Percentiles rank a stretch among this genome's conserved stretches.
Conservation (phyloP, 495 filamentous ascomycete species). For the Parathielavia hyrcaniae region DNA sequence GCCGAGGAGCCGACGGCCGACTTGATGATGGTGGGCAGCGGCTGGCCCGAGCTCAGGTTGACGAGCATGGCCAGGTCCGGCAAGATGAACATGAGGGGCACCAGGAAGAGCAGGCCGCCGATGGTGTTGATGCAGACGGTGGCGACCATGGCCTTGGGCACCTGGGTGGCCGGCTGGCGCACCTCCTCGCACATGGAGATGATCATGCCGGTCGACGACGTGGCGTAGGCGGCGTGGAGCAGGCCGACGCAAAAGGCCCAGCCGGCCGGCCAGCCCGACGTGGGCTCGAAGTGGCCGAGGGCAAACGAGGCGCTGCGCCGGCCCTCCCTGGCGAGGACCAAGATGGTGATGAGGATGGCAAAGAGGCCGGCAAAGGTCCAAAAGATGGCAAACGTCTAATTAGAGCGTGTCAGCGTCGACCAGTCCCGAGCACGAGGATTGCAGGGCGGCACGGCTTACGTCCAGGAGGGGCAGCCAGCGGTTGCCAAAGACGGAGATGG, state of each 20-base stretch:
- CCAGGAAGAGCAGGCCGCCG: constrained; percentile 45
- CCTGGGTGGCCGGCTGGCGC: constrained; percentile 41
- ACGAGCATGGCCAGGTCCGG: constrained; percentile 43
- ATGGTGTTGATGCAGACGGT: constrained; percentile 45
- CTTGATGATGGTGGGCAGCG: constrained; percentile 43
- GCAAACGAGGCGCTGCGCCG: constrained; percentile 38
- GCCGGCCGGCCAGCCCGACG: constrained; percentile 45
- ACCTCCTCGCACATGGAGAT: constrained; percentile 51
- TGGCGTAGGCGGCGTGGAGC: constrained; percentile 46
- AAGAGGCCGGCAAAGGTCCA: constrained; percentile 47
- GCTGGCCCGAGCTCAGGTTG: constrained; percentile 36
- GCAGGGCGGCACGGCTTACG: constrained; percentile 27
- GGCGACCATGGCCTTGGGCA: constrained; percentile 48
- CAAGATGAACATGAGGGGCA: constrained; percentile 47
- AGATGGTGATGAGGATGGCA: constrained; percentile 40
- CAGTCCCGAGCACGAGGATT: neutral
- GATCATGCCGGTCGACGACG: constrained; percentile 50
- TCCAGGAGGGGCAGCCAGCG: constrained; percentile 52
- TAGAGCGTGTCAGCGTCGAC: neutral
- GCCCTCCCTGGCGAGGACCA: constrained; percentile 43
- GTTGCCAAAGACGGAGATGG: constrained; percentile 53
- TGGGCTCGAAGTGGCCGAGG: constrained; percentile 41
- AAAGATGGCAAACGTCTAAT: constrained; percentile 46
- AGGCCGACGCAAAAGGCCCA: constrained; percentile 48
- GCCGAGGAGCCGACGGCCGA: constrained; percentile 41